phyloP scores from a whole-genome alignment of 2,329 filamentous ascomycete species.

The Ilyonectria robusta region DNA sequence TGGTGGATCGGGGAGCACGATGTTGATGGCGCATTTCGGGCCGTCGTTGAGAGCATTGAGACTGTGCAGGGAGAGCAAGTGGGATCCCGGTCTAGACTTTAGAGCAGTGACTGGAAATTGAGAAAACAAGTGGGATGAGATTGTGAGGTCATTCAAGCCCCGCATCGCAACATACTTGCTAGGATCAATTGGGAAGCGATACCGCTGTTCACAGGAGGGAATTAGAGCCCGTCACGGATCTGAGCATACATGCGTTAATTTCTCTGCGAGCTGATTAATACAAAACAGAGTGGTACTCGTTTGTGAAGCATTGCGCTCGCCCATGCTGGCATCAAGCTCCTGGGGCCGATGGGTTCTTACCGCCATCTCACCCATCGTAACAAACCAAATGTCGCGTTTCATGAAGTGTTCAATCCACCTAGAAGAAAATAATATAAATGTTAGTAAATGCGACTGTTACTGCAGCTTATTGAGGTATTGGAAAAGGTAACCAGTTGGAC shows the following conservation, averaged over 20 bases:
- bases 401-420: background rate
- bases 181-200: background rate
- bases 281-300: too few species aligned
- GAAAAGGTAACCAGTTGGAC: too few species aligned
- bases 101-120: background rate
- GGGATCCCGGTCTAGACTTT: background rate
- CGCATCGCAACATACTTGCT: background rate
- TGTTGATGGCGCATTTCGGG: slow-evolving; percentile 55
- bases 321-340: too few species aligned
- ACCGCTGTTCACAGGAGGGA: background rate
- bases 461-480: too few species aligned
- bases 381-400: background rate
- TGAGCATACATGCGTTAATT: too few species aligned
- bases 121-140: background rate
- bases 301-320: too few species aligned
- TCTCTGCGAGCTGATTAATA: background rate
- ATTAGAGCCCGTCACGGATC: too few species aligned
- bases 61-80: background rate
- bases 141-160: background rate
- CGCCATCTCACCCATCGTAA: too few species aligned
- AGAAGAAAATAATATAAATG: too few species aligned
- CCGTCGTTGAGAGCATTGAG: background rate
- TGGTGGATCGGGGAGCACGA: slow-evolving; percentile 64
- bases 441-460: too few species aligned
- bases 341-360: too few species aligned